Base-by-base conservation (phyloP, 1,284 basidiomycete species). In the Taiwanofungus camphoratus region DNA sequence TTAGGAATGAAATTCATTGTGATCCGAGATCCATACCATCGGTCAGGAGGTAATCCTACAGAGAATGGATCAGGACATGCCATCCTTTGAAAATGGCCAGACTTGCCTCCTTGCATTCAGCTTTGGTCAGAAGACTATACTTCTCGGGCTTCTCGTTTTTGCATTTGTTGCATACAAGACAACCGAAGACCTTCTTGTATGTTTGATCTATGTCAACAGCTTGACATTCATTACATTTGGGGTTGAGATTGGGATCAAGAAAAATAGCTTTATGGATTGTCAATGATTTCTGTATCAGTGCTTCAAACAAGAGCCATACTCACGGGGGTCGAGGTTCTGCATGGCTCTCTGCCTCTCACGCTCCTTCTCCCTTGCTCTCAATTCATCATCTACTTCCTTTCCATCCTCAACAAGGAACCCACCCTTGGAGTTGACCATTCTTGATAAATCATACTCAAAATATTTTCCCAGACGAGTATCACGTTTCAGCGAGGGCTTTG, bases 101-200 rank as follows among this genome's bases (percentile, higher is more conserved):
- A 50, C 71, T 43, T 42, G 90, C 92, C 73, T 93, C 88, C 66
- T 96, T 97, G 65, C 94, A 98, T 65, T 99, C 96, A 0, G 96
- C 98, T 71, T 99, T 99, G 1, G 96, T 99, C 40, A 99, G 68
- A 2, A 99, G 70, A 62, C 91, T 92, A 63, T 97, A 99, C 62
- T 84, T 85, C 58, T 98, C 94, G 6, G 92, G 90, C 40, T 80
- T 75, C 52, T 87, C 82, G 56, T 92, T 83, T 67, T 93, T 90
- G 68, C 94, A 98, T 52, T 75, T 79, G 52, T 86, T 84, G 67
- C 95, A 99, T 2, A 99, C 90, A 15, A 79, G 60, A 59, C 89
- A 85, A 12, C 80, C 74, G 57, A 96, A 96, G 11, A 90, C 79
- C 56, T 84, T 87, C 60, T 77, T 73, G 57, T 82, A 88, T 5